Conservation (phyloP, 106 monocot species). For the Triglochin maritima region DNA sequence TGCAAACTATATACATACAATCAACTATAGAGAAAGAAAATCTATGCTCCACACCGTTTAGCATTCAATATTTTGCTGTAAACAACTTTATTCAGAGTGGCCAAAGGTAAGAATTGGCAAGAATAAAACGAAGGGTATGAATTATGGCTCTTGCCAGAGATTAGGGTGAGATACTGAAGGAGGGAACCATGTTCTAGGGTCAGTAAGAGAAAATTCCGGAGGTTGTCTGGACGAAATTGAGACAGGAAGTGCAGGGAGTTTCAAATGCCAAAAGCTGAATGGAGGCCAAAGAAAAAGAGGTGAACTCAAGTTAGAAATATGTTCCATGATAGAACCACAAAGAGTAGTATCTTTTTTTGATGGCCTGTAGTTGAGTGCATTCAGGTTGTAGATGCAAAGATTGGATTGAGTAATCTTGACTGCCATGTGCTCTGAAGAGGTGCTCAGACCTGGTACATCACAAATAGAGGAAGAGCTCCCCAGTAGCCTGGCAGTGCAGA, state of each 20-base stretch:
- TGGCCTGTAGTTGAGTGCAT: slow-evolving; percentile 71
- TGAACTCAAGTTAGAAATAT: slow-evolving; percentile 9
- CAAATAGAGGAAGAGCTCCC: slow-evolving; percentile 51
- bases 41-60: too few species aligned
- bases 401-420: slow-evolving; percentile 19
- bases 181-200: slow-evolving; percentile 6
- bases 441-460: slow-evolving; percentile 45
- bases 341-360: slow-evolving; percentile 24
- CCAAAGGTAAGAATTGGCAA: too few species aligned
- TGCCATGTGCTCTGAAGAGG: slow-evolving; percentile 54
- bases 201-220: neutral
- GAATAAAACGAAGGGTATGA: too few species aligned
- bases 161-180: neutral
- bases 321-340: slow-evolving; percentile 8
- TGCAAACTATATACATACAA: too few species aligned
- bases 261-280: slow-evolving; percentile 31
- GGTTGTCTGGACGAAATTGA: slow-evolving; percentile 15
- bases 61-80: too few species aligned
- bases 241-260: slow-evolving; percentile 19
- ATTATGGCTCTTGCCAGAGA: neutral
- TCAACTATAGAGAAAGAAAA: too few species aligned
- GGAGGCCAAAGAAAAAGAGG: slow-evolving; percentile 78
- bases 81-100: too few species aligned
- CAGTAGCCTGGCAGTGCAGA: slow-evolving; percentile 49
- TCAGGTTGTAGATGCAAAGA: slow-evolving; percentile 62